Conservation (phyloP, 192 early-diverging fungal species). For the Pilobolus umbonatus region DNA sequence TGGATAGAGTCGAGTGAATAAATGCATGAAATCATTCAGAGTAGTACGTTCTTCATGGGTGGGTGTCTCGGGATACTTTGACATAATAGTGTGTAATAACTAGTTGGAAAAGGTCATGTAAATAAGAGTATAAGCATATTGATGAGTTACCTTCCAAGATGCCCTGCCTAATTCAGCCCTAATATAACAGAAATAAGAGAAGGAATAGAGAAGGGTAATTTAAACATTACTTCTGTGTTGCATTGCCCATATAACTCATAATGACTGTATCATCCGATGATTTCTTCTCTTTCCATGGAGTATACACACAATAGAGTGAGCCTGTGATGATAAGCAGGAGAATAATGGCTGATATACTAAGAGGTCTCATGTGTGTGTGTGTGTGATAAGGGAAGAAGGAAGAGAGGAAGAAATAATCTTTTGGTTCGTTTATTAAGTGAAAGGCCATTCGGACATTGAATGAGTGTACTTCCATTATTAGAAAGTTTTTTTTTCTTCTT, state of each 20-base stretch:
- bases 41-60: constrained; percentile 69
- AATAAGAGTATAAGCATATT: background rate
- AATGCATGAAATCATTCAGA: constrained; percentile 72
- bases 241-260: constrained; percentile 42
- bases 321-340: no score
- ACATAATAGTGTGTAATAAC: constrained; percentile 89
- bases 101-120: constrained; percentile 14
- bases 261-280: constrained; percentile 10
- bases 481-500: background rate
- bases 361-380: no score
- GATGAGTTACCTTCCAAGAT: constrained; percentile 64
- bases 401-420: no score
- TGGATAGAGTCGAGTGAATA: constrained; percentile 87
- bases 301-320: no score
- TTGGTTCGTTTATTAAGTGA: no score
- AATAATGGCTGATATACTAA: no score
- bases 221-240: constrained; percentile 39
- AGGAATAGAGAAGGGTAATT: background rate
- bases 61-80: constrained; percentile 80
- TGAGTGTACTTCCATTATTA: no score
- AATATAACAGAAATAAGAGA: background rate
- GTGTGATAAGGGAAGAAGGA: no score
- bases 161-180: constrained; percentile 86
- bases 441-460: no score
- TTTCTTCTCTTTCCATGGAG: background rate